Base-by-base conservation (phyloP, 192 early-diverging fungal genomes). In the Chytriomyces sp. region DNA sequence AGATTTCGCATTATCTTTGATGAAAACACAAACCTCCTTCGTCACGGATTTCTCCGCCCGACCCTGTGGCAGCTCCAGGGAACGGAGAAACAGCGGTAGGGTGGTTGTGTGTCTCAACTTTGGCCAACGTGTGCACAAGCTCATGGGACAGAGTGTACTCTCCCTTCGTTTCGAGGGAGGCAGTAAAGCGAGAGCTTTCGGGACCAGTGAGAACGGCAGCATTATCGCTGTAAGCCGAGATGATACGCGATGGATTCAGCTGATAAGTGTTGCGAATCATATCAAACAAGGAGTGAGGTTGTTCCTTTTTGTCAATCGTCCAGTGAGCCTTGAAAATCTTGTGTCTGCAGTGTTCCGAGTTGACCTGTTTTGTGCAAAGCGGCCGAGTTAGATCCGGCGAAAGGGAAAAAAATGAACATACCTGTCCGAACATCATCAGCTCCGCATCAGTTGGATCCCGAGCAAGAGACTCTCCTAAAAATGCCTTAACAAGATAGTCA, bases 71-170 rank as follows among this genome's bases (percentile, higher is more conserved):
- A 26, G 98, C 98, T 72, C 98, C 98, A 26, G 98, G 92, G 80
- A 93, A 98, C 31, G 98, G 98, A 58, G 96, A 98, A 25, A 99
- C 96, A 26, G 95, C 94, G 19, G 96, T 99, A 39, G 98, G 98
- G 78, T 99, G 98, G 79, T 99, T 99, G 84, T 99, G 98, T 1
- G 98, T 99, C 85, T 99, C 98, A 22, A 99, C 98, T 84, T 99
- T 98, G 67, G 89, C 90, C 34, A 98, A 85, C 52, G 92, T 93
- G 80, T 99, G 94, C 30, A 98, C 89, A 37, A 82, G 75, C 72
- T 95, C 94, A 34, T 82, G 78, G 63, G 78, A 78, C 7, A 81
- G 72, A 52, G 75, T 81, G 78, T 94, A 95, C n/a, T 81, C 73
- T 64, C 85, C 67, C 26, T 70, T 72, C 1, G 76, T 70, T 5